Percentiles rank a stretch among this genome's conserved stretches.
phyloP scores from a whole-genome alignment of 1,139 yeast species.

The Kurtzmaniella quercitrusa region DNA sequence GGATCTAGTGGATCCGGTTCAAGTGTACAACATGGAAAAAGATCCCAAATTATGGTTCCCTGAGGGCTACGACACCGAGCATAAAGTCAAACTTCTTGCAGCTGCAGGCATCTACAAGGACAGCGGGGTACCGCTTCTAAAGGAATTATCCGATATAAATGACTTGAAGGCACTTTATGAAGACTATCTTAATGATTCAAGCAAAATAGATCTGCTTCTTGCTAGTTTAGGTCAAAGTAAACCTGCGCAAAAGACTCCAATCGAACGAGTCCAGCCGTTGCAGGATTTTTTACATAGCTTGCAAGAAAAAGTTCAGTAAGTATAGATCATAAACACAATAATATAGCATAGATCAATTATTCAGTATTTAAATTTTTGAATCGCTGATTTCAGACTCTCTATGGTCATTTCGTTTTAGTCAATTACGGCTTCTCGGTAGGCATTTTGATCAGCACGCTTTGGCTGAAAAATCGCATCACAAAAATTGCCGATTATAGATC shows the following conservation, averaged over 20 bases:
- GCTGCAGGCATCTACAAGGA: constrained; percentile 1
- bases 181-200: constrained; percentile 7
- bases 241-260: not conserved
- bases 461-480: not conserved
- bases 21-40: constrained; percentile 11
- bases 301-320: no score
- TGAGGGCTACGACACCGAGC: constrained; percentile 4
- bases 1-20: constrained; percentile 8
- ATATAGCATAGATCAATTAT: no score
- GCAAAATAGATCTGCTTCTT: not conserved
- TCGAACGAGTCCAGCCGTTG: not conserved
- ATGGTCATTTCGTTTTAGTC: no score
- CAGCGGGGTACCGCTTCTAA: constrained; percentile 9
- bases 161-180: constrained; percentile 13
- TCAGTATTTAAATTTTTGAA: no score
- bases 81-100: constrained; percentile 5
- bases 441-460: not conserved
- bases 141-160: constrained; percentile 11
- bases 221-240: not conserved
- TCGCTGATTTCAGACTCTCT: no score
- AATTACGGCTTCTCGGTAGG: no score
- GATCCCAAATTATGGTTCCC: constrained; percentile 2
- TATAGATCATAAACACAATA: no score
- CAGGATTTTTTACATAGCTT: not conserved
- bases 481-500: constrained; percentile 1